Percentiles rank a stretch among this genome's conserved stretches.
Conservation (phyloP, 164 flowering plant species). For the Akebia trifoliata region DNA sequence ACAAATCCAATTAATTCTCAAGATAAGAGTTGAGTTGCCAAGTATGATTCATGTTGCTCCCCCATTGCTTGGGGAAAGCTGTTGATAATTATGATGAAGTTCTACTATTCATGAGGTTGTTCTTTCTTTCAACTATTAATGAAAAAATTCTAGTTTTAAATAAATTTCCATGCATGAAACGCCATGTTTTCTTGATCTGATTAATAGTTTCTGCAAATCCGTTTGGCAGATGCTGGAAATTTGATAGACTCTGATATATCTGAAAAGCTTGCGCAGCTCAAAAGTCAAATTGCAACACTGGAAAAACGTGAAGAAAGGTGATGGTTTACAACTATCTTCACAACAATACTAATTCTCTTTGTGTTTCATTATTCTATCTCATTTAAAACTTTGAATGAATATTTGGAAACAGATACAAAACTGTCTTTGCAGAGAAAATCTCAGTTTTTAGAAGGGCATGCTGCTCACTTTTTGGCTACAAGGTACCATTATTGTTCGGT, state of each 20-base stretch:
- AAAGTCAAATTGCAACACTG: conserved; percentile 90
- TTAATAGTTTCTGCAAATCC: background rate
- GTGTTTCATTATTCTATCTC: background rate
- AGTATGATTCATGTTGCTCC: no score
- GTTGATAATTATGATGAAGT: no score
- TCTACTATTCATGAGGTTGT: no score
- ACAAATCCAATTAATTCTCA: no score
- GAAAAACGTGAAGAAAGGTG: conserved; percentile 98
- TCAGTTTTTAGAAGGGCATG: conserved; percentile 98
- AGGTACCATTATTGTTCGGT: conserved; percentile 41
- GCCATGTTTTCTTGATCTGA: background rate
- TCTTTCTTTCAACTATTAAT: no score
- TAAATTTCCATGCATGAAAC: background rate
- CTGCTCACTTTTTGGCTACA: conserved; percentile 96
- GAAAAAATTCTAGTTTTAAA: no score
- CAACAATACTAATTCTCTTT: conserved; percentile 1
- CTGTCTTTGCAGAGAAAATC: conserved; percentile 93
- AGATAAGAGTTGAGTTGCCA: no score
- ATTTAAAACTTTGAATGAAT: conserved; percentile 7
- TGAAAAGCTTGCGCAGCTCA: conserved; percentile 73
- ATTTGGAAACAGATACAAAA: conserved; percentile 73
- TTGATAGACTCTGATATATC: conserved; percentile 70
- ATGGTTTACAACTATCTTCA: conserved; percentile 10
- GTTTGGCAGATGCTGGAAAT: conserved; percentile 61
- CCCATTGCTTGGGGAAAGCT: no score